Base-by-base conservation (phyloP, 176 grass and related monocot genomes). In the Aegilops umbellulata region DNA sequence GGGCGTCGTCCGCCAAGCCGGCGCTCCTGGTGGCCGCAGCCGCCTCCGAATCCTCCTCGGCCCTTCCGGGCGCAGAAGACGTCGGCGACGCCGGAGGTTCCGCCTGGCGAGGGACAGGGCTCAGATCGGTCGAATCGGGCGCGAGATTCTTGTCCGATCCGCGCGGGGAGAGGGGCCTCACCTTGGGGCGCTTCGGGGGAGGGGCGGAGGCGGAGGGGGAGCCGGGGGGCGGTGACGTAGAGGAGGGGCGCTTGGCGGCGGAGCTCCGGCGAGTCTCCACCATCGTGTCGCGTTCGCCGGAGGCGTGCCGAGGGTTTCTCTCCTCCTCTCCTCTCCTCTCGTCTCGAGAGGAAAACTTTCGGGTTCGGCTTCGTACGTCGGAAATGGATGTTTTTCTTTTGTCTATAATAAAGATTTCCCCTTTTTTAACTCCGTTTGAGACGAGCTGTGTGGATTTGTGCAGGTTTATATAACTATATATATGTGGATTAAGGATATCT, bases 241-340 rank as follows among this genome's bases (percentile, higher is more conserved):
- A 74, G 42, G 73, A 17, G 41, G 91, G 69, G 38, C 79, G 91
- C 88, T 89, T 95, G 65, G 77, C 76, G 39, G 90, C 87, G 74
- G 94, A 99, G 89, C 94, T 97, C 78, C 97, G 97, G 85, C 97
- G 87, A 76, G 97, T 99, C 88, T 97, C 97, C 70, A 99, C 97
- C 97, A 99, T 98, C 69, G 84, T 78, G 83, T 69, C 2, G 55
- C 55, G 82, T 88, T 80, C 76, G 85, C 69, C 77, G 77, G 38
- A 42, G 39, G 64, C 10, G 39, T 39, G 60, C 23, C 77, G 86
- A 88, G 86, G 86, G 82, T 72, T 91, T 82, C 85, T 35, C 57
- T 12, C 10, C 46, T 36, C 26, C 85, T 35, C 57, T 12, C 30
- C 46, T 78, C 74, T 84, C 32, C 32, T 27, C 15, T 82, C 80